phyloP scores from a whole-genome alignment of 805 yeast species.

The Zygoascus biomembranicola region DNA sequence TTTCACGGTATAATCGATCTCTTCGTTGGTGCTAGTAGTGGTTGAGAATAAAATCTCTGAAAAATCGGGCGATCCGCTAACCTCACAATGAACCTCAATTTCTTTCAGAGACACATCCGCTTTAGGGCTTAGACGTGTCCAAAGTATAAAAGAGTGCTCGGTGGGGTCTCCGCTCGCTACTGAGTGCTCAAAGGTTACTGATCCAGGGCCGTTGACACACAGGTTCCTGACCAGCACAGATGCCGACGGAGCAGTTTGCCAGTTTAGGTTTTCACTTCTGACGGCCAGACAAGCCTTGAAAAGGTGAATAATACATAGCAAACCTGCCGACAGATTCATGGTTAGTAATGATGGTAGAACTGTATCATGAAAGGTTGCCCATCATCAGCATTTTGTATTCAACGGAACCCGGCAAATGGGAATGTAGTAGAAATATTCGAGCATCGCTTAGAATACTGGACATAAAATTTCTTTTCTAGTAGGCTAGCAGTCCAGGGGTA shows the following conservation, averaged over 20 bases:
- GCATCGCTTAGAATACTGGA: no score
- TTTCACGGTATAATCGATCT: conserved; percentile 2
- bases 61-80: not conserved
- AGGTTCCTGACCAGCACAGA: not conserved
- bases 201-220: not conserved
- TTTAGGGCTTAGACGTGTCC: not conserved
- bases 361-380: no score
- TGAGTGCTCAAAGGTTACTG: not conserved
- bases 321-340: no score
- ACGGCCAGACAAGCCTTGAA: no score
- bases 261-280: not conserved
- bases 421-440: no score
- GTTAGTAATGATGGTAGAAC: no score
- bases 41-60: not conserved
- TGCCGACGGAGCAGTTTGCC: not conserved
- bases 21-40: not conserved
- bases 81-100: not conserved
- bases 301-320: no score
- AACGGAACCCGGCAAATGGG: no score
- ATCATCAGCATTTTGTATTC: no score
- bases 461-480: no score
- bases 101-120: not conserved
- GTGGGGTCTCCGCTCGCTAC: conserved; percentile 3
- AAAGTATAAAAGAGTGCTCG: not conserved
- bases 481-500: no score